Evolutionary conservation across 140 eudicot species (phyloP).

Genomic region (Senecio squalidus): DNA sequence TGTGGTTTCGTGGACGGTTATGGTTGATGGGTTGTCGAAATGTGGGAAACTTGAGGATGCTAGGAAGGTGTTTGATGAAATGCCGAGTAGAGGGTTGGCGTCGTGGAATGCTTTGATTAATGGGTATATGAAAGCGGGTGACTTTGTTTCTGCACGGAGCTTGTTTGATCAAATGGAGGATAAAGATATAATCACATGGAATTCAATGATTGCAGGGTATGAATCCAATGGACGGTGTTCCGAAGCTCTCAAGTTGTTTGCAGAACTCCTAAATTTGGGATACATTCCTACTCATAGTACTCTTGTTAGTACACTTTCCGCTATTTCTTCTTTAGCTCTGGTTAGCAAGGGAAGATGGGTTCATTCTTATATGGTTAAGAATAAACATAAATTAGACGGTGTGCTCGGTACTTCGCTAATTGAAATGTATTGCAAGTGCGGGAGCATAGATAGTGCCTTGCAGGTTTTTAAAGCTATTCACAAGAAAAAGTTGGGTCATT

Average conservation of each 20-base stretch:
- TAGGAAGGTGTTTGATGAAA: slow-evolving; percentile 31
- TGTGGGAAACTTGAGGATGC: slow-evolving; percentile 37
- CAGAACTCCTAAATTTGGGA: slow-evolving; percentile 17
- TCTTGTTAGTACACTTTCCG: slow-evolving; percentile 37
- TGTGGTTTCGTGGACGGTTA: slow-evolving; percentile 38
- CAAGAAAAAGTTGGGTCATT: slow-evolving; percentile 33
- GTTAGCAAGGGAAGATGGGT: slow-evolving; percentile 36
- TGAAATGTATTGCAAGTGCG: slow-evolving; percentile 48
- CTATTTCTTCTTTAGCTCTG: slow-evolving; percentile 30
- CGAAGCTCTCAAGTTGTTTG: slow-evolving; percentile 34
- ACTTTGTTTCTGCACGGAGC: slow-evolving; percentile 45
- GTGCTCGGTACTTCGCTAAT: slow-evolving; percentile 34
- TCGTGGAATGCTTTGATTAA: slow-evolving; percentile 48
- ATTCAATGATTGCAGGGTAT: slow-evolving; percentile 37
- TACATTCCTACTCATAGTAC: slow-evolving; percentile 32
- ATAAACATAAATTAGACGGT: slow-evolving; percentile 23
- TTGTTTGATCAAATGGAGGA: slow-evolving; percentile 52
- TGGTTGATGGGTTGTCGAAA: slow-evolving; percentile 44
- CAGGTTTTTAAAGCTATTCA: slow-evolving; percentile 22
- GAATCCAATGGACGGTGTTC: slow-evolving; percentile 23
- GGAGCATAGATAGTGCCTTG: slow-evolving; percentile 29
- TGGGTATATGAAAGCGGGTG: slow-evolving; percentile 68
- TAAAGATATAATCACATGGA: slow-evolving; percentile 43
- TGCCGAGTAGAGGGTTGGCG: slow-evolving; percentile 31
- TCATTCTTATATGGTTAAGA: slow-evolving; percentile 32